Base-by-base conservation (phyloP, 805 yeast species). In the Saccharomycopsis sp. region DNA sequence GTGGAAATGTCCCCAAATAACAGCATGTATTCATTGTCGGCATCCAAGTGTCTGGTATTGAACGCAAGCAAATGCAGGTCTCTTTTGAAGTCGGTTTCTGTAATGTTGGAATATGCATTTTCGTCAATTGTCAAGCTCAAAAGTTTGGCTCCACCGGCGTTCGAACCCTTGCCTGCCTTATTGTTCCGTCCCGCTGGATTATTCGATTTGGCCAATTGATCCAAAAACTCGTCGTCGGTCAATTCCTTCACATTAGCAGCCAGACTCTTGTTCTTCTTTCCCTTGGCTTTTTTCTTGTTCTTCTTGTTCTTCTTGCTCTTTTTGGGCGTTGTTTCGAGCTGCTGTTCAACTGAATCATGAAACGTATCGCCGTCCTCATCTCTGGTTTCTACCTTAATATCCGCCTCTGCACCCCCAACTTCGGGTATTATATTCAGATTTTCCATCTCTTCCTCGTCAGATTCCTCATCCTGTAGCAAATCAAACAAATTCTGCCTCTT, bases 1-100 rank as follows among this genome's bases (percentile, higher is more conserved):
- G 78, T 68, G 0, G 91, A 83, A 15, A 88, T 69, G 64, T 84
- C 84, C 14, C 93, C 96, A 71, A 89, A 87, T 55, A 89, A 71
- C 60, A 78, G 74, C 58, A 80, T 80, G 65, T 86, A 84, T 67
- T 89, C 96, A 47, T 80, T 79, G 65, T 89, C 96, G 1, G 93
- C 87, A 67, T 89, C 93, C 52, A 89, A 72, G 59, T 83, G 79
- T 58, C 78, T 78, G 2, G 77, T 65, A 29, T 78, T 71, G 2
- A 85, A 69, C 15, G 77, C 70, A 14, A 86, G 68, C 7, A 82
- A 67, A 1, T 72, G 64, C 1, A 78, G 65, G 12, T 76, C 68
- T 38, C 70, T 66, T 50, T 70, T 66, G 55, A 83, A 76, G 58
- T 80, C 75, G 2, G 66, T 65, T 3, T 78, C 67, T 0, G 86